Percentiles rank a stretch among this genome's conserved stretches.
Evolutionary conservation across 106 monocot species (phyloP).

Genomic region (Gastrodia elata): DNA sequence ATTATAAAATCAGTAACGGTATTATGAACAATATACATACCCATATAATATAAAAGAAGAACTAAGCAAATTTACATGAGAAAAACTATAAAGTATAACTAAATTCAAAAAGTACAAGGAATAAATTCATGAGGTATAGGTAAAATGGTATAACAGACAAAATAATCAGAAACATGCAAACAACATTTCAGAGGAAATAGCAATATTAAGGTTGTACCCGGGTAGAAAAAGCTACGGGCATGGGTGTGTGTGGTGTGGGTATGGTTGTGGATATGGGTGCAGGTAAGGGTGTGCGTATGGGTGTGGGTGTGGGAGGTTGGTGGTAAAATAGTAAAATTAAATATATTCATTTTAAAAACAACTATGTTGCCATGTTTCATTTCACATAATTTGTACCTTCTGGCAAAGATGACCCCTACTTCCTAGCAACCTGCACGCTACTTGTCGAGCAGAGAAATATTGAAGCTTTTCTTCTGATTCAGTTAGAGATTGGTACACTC

Average conservation of each 20-base stretch:
- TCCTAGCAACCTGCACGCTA: slow-evolving; percentile 80
- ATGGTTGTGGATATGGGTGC: neutral
- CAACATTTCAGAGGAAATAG: neutral
- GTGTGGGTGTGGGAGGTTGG: too few relatives aligned
- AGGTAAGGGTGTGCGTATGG: neutral
- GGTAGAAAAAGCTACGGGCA: neutral
- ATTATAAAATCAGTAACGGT: too few relatives aligned
- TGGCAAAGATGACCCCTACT: slow-evolving; percentile 82
- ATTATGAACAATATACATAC: too few relatives aligned
- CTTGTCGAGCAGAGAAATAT: slow-evolving; percentile 72
- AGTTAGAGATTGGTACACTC: slow-evolving; percentile 39
- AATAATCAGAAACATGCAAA: neutral
- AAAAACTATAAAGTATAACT: neutral
- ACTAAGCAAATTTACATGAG: neutral
- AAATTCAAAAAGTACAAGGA: neutral
- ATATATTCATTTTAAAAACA: too few relatives aligned
- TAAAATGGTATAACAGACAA: neutral
- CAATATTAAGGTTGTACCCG: neutral
- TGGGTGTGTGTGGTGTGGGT: neutral
- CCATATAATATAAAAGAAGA: too few relatives aligned
- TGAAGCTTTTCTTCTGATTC: slow-evolving; percentile 77
- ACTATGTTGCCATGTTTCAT: neutral
- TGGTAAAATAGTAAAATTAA: neutral
- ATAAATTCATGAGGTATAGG: neutral
- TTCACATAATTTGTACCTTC: slow-evolving; percentile 33